Evolutionary conservation across 495 filamentous ascomycete genomes (phyloP), one percentile per base, ranked within the genome.

Genomic region (Physcia stellaris): DNA sequence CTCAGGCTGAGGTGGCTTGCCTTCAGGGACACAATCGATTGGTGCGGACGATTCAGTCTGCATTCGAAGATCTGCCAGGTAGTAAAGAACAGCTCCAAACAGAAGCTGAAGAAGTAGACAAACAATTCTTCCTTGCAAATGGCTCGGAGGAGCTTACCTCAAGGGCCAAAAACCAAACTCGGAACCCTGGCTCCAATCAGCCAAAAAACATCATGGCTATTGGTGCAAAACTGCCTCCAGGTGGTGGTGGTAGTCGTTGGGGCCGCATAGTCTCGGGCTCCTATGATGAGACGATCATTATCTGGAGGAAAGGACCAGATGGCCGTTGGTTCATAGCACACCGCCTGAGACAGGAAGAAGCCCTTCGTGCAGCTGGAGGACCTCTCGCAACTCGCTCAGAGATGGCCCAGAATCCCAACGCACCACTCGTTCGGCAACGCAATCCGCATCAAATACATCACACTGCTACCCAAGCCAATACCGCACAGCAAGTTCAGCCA

Each of bases 281-380:
- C 5, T 98, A 98, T 49, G 90, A 98, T 48, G 85, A 94, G 60
- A 83, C 75, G 26, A 83, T 98, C 41, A 81, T 94, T 45, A 83
- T 98, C 35, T 98, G 90, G 90, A 79, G 80, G 42, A 77, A 83
- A 34, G 80, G 87, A 40, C 68, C 67, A 18, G 74, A 92, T 46
- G 86, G 85, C 2, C 67, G 74, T 23, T 98, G 90, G 88, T 71
- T 72, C 22, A 68, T 71, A 37, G 73, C 73, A 13, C 77, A 84
- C 45, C 63, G 67, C 24, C 69, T 95, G 7, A 68, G 74, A 10
- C 86, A 94, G 57, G 75, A 57, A 24, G 65, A 72, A 37, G 69
- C 75, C n/a, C 61, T 65, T 9, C 49, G 50, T 23, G 67, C 61
- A 29, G 70, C 70, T 24, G 40, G 40, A 3, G 40, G 40, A 17